A percentile compares a stretch with the other conserved stretches of the same genome.
Conservation (phyloP, 2,329 filamentous ascomycete genomes). For the Diplodia intermedia region DNA sequence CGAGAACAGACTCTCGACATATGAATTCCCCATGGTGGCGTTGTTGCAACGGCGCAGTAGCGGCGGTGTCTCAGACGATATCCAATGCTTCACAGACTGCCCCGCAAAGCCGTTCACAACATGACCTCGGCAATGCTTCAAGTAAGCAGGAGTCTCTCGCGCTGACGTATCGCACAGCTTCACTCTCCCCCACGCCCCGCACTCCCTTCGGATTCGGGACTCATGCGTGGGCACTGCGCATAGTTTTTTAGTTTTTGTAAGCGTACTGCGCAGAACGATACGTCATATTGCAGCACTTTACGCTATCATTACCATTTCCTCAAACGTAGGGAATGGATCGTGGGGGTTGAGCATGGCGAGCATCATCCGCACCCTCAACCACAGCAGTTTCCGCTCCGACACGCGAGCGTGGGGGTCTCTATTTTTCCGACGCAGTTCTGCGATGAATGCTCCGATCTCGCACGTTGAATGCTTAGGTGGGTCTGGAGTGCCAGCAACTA, state of each 20-base stretch:
- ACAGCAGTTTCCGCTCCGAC: background rate
- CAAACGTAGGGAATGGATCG: background rate
- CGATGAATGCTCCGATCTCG: background rate
- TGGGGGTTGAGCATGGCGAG: background rate
- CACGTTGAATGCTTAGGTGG: background rate
- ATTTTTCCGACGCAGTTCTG: background rate
- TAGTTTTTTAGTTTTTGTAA: too few species aligned
- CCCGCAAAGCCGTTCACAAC: background rate
- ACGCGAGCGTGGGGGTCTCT: background rate
- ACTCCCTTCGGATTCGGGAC: too few species aligned
- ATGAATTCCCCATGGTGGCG: conserved; percentile 23
- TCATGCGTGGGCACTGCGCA: too few species aligned
- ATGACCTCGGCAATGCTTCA: conserved; percentile 2
- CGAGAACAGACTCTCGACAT: conserved; percentile 55
- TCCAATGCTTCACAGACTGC: background rate
- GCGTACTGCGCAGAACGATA: too few species aligned
- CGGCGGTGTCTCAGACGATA: background rate
- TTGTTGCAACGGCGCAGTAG: background rate
- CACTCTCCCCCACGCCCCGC: background rate
- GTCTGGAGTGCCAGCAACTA: background rate
- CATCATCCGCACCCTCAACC: background rate
- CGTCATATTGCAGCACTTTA: too few species aligned
- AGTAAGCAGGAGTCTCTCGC: background rate
- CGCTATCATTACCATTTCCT: too few species aligned
- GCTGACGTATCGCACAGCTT: background rate